These are phyloP conservation scores for Dentiscutata heterogama DNA, from an alignment of 371 early-diverging fungal species.

Conservation along the genomic window DNA sequence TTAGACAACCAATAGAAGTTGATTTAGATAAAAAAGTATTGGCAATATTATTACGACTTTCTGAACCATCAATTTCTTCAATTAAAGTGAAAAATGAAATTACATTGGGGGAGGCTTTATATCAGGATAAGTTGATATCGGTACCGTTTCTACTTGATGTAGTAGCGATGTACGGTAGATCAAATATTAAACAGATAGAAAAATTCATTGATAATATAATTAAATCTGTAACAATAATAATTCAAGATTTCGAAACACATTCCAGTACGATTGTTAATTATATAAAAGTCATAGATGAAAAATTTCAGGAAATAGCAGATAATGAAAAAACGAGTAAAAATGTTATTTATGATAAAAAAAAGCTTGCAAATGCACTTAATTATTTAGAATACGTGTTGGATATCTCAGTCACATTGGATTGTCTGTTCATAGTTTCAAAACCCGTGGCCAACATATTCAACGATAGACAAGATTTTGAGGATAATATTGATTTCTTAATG, in stretches of 20 bases:
- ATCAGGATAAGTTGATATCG: constrained; percentile 43
- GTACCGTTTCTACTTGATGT: constrained; percentile 56
- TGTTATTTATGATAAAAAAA: neutral
- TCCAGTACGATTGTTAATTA: constrained; percentile 53
- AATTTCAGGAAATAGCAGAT: constrained; percentile 41
- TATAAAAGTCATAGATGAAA: constrained; percentile 53
- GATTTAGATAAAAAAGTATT: constrained; percentile 47
- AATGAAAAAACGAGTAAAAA: neutral
- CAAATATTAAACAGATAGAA: constrained; percentile 54
- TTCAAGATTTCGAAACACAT: constrained; percentile 49
- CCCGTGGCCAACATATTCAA: constrained; percentile 26
- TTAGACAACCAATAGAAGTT: neutral
- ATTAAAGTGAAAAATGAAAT: neutral
- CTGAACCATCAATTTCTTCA: neutral
- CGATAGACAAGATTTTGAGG: neutral
- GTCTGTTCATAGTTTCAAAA: constrained; percentile 47
- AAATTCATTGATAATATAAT: constrained; percentile 51
- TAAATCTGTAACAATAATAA: constrained; percentile 47
- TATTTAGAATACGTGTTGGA: constrained; percentile 40
- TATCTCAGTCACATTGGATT: constrained; percentile 46
- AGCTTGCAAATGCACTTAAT: neutral
- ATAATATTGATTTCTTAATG: constrained; percentile 2
- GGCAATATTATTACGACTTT: constrained; percentile 45
- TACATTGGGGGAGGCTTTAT: constrained; percentile 13
- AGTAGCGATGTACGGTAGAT: constrained; percentile 56